phyloP scores from a whole-genome alignment of 2,329 filamentous ascomycete species.

The Fusarium solani-melongenae region DNA sequence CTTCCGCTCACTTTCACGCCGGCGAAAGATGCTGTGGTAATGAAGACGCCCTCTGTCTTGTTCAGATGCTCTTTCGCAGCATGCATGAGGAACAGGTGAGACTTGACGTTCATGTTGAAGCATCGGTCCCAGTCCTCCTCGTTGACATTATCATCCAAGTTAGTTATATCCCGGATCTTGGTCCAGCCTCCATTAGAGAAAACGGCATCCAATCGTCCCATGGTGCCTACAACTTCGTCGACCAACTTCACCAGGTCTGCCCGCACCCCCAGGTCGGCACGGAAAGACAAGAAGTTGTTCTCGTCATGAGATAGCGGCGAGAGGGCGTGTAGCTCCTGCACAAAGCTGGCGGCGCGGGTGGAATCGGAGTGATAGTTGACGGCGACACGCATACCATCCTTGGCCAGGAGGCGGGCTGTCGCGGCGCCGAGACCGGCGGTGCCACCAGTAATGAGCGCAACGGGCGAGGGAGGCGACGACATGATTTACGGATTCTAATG shows the following conservation, averaged over 20 bases:
- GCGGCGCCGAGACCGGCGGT: slow-evolving; percentile 77
- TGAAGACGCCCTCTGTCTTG: slow-evolving; percentile 67
- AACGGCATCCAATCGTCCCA: slow-evolving; percentile 77
- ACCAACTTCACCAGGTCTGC: slow-evolving; percentile 70
- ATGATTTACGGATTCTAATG: not conserved
- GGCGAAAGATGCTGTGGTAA: slow-evolving; percentile 72
- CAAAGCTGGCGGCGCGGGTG: slow-evolving; percentile 68
- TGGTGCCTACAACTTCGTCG: slow-evolving; percentile 64
- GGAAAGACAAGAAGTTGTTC: slow-evolving; percentile 60
- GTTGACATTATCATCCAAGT: slow-evolving; percentile 63
- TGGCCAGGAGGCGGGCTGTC: slow-evolving; percentile 74
- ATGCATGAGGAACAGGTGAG: slow-evolving; percentile 69
- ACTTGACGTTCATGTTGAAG: slow-evolving; percentile 72
- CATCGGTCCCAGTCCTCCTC: slow-evolving; percentile 70
- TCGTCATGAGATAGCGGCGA: slow-evolving; percentile 47
- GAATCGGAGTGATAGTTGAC: slow-evolving; percentile 78
- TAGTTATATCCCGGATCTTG: slow-evolving; percentile 54
- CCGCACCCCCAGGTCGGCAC: slow-evolving; percentile 73
- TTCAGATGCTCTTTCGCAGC: slow-evolving; percentile 66
- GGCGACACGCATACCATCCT: slow-evolving; percentile 74
- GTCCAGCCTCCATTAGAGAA: slow-evolving; percentile 79
- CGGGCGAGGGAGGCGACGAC: slow-evolving; percentile 26
- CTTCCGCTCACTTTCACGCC: slow-evolving; percentile 73
- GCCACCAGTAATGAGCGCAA: slow-evolving; percentile 62
- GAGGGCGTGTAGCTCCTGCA: slow-evolving; percentile 63